These are phyloP conservation scores for Puccinia polysora DNA, from an alignment of 1,284 basidiomycete species.

Conservation along the genomic window DNA sequence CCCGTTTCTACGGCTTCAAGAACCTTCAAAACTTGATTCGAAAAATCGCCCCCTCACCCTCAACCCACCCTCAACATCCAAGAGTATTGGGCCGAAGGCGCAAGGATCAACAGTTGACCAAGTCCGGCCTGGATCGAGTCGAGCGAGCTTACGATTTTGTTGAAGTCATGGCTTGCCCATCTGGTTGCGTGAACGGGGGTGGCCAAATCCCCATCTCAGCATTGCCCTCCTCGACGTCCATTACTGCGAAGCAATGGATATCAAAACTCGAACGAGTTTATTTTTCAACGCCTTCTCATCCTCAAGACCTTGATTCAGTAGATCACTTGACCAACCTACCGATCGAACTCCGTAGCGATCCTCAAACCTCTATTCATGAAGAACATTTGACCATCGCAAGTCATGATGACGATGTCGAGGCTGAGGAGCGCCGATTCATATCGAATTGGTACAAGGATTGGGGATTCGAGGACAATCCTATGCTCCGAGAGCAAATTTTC, in stretches of 20 bases:
- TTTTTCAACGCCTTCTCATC: background rate
- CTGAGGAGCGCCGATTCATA: background rate
- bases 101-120: background rate
- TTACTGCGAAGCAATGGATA: constrained; percentile 28
- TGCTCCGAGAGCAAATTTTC: background rate
- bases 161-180: constrained; percentile 98
- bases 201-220: constrained; percentile 69
- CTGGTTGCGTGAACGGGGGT: constrained; percentile 94
- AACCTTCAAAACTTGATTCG: constrained; percentile 96
- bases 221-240: background rate
- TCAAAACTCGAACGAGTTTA: constrained; percentile 27
- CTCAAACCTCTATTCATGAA: background rate
- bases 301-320: background rate
- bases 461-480: background rate
- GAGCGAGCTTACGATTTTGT: constrained; percentile 71
- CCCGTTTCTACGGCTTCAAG: constrained; percentile 93
- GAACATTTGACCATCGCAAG: background rate
- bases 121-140: constrained; percentile 3
- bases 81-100: constrained; percentile 11
- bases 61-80: constrained; percentile 54
- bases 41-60: constrained; percentile 80
- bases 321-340: background rate
- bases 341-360: background rate
- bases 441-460: constrained; percentile 8
- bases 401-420: background rate